Conservation (phyloP, 1,284 basidiomycete genomes). For the Cutaneotrichosporon cyanovorans region DNA sequence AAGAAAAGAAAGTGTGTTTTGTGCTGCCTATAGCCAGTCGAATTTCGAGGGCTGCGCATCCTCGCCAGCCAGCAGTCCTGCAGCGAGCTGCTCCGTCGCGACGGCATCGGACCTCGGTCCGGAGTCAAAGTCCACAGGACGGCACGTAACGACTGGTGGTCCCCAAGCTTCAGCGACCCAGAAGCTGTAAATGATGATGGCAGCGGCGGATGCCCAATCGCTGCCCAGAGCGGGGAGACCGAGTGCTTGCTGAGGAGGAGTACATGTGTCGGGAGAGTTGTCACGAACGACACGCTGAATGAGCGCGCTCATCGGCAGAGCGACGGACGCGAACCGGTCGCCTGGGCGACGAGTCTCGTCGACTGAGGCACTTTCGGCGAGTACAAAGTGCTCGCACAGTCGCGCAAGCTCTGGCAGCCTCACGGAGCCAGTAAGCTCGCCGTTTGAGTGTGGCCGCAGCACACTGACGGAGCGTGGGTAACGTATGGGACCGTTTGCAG, state of each 20-base stretch:
- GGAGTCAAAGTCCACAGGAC: slow-evolving; percentile 13
- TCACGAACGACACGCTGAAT: slow-evolving; percentile 17
- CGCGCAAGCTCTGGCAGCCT: slow-evolving; percentile 4
- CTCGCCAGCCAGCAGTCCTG: slow-evolving; percentile 11
- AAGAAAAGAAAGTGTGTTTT: too few relatives aligned
- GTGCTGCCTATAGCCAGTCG: slow-evolving; percentile 3
- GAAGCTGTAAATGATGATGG: slow-evolving; percentile 15
- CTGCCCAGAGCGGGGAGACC: slow-evolving; percentile 3
- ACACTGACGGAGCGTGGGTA: background rate
- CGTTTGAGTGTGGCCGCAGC: slow-evolving; percentile 1
- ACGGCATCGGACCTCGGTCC: slow-evolving; percentile 1
- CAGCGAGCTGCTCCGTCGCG: slow-evolving; percentile 8
- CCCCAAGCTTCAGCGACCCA: slow-evolving; percentile 5
- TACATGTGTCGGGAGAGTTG: background rate
- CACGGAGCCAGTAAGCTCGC: slow-evolving; percentile 1
- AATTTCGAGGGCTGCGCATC: slow-evolving; percentile 11
- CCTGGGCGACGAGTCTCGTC: background rate
- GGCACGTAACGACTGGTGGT: slow-evolving; percentile 3
- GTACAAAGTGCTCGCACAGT: slow-evolving; percentile 9
- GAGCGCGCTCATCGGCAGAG: slow-evolving; percentile 6
- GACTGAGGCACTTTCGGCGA: too few relatives aligned
- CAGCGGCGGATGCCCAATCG: slow-evolving; percentile 11
- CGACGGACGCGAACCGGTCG: slow-evolving; percentile 3
- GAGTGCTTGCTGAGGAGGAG: slow-evolving; percentile 1
- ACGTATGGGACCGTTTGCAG: background rate